These are phyloP conservation scores for Plectosphaerella sp. DNA, from an alignment of 2,329 filamentous ascomycete genomes.

Conservation along the genomic window DNA sequence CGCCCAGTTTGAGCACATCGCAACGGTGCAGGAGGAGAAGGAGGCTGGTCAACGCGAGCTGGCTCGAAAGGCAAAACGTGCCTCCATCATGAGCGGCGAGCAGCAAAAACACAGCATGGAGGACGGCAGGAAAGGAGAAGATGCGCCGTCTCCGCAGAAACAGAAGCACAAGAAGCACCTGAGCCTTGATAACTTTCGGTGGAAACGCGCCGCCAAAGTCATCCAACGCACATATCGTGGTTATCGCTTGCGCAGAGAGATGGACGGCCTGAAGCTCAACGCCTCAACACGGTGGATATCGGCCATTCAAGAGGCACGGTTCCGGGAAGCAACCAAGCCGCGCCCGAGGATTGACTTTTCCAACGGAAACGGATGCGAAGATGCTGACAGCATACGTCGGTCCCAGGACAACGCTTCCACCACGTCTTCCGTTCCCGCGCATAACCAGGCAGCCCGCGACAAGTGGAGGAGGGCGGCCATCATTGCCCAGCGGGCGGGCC, in stretches of 20 bases:
- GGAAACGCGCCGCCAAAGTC: constrained; percentile 44
- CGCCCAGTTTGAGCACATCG: constrained; percentile 43
- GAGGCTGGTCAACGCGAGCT: constrained; percentile 39
- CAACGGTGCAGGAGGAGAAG: constrained; percentile 40
- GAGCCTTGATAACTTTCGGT: constrained; percentile 15
- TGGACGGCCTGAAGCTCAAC: constrained; percentile 64
- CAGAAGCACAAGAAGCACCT: constrained; percentile 13
- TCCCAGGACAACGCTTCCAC: constrained; percentile 6
- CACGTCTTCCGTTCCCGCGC: constrained; percentile 9
- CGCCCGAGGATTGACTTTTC: constrained; percentile 22
- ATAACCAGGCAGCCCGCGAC: constrained; percentile 43
- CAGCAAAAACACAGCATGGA: constrained; percentile 15
- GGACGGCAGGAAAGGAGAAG: constrained; percentile 20
- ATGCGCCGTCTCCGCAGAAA: constrained; percentile 23
- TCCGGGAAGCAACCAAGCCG: constrained; percentile 45
- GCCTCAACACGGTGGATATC: constrained; percentile 69
- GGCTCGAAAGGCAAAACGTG: constrained; percentile 28
- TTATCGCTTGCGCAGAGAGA: constrained; percentile 66
- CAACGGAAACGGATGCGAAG: constrained; percentile 1
- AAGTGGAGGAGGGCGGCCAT: constrained; percentile 74
- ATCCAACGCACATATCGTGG: constrained; percentile 75
- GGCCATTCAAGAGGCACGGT: constrained; percentile 55
- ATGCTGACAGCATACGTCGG: constrained; percentile 5
- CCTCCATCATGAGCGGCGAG: constrained; percentile 23
- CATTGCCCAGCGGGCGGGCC: constrained; percentile 68